Evolutionary conservation across 1,139 yeast genomes (phyloP).

Genomic region (Debaryomyces udenii): DNA sequence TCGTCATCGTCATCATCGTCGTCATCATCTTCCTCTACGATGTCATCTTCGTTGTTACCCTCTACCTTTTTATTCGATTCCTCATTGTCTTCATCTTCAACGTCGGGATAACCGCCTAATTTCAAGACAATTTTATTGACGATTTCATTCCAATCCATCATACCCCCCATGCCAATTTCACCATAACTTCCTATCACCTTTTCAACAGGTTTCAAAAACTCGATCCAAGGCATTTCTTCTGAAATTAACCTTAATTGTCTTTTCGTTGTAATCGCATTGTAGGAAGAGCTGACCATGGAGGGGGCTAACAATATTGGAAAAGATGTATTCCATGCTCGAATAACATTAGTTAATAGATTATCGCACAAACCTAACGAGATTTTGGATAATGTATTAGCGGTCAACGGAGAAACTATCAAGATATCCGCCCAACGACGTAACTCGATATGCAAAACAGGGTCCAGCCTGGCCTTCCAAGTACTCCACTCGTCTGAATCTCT

Average conservation of each 20-base stretch:
- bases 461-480: conserved; percentile 81
- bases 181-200: conserved; percentile 92
- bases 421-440: conserved; percentile 96
- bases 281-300: conserved; percentile 90
- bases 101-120: conserved; percentile 90
- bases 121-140: conserved; percentile 82
- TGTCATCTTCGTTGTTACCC: conserved; percentile 43
- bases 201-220: conserved; percentile 85
- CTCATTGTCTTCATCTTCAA: conserved; percentile 75
- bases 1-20: conserved; percentile 45
- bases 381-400: conserved; percentile 91
- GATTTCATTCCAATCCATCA: conserved; percentile 90
- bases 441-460: conserved; percentile 92
- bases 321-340: conserved; percentile 90
- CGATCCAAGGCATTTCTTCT: conserved; percentile 93
- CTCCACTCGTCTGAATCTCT: conserved; percentile 91
- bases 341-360: conserved; percentile 81
- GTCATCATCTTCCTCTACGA: conserved; percentile 36
- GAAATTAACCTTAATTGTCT: conserved; percentile 73
- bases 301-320: conserved; percentile 90
- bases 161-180: conserved; percentile 93
- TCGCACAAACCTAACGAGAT: conserved; percentile 89
- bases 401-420: conserved; percentile 81
- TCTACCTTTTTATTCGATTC: conserved; percentile 41
- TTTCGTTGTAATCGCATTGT: conserved; percentile 84